Evolutionary conservation across 371 early-diverging fungal genomes (phyloP).

Genomic region (Zopfochytrium polystomum): DNA sequence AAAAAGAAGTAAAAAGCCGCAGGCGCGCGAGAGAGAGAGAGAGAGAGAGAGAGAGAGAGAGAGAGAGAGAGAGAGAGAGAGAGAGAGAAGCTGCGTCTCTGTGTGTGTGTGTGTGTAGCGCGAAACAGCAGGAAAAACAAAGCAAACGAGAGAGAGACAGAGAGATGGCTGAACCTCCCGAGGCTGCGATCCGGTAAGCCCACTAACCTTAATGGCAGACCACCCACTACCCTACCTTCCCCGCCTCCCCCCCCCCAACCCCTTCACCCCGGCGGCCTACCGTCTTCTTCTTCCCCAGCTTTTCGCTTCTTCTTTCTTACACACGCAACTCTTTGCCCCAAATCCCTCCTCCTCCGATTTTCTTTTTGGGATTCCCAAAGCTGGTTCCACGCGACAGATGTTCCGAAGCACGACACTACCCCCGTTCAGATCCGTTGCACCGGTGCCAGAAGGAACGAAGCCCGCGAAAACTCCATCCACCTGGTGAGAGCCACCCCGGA

Average conservation of each 20-base stretch:
- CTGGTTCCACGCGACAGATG: constrained; percentile 51
- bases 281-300: not conserved
- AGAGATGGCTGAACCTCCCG: not conserved
- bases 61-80: not conserved
- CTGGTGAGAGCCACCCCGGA: constrained; percentile 18
- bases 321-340: not conserved
- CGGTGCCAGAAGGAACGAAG: constrained; percentile 8
- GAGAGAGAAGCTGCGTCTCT: not conserved
- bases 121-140: not conserved
- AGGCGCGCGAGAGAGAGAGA: too few relatives aligned
- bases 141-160: not conserved
- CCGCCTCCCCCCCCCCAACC: too few relatives aligned
- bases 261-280: too few relatives aligned
- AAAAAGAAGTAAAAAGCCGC: too few relatives aligned
- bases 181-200: too few relatives aligned
- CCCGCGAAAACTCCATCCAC: constrained; percentile 23
- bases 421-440: constrained; percentile 28
- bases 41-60: not conserved
- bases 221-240: too few relatives aligned
- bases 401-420: constrained; percentile 41
- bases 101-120: not conserved
- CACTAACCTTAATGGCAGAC: too few relatives aligned
- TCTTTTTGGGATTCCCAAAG: constrained; percentile 14
- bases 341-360: not conserved
- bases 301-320: not conserved